Evolutionary conservation across 163 green algal genomes (phyloP).

Genomic region (Scenedesmus sp.): DNA sequence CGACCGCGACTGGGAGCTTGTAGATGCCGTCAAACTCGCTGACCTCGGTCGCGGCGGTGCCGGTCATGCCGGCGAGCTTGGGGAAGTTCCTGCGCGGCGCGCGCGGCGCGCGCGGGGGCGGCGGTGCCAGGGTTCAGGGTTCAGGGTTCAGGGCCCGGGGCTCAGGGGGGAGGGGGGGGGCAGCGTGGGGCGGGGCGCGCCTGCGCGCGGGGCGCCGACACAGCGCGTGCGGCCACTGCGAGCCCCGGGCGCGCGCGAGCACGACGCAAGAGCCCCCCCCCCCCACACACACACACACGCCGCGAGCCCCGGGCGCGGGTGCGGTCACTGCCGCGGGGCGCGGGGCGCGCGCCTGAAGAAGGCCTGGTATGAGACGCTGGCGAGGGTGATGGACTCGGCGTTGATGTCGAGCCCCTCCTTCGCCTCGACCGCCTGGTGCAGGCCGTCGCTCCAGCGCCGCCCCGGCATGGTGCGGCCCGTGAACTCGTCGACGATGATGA

Average conservation of each 20-base stretch:
- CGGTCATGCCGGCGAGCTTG: slow-evolving; percentile 95
- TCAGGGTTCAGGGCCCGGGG: too few relatives aligned
- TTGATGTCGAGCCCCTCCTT: slow-evolving; percentile 96
- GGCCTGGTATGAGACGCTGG: slow-evolving; percentile 96
- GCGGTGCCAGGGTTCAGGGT: slow-evolving; percentile 42
- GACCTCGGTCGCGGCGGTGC: slow-evolving; percentile 92
- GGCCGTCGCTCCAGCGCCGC: slow-evolving; percentile 92
- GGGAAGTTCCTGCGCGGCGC: slow-evolving; percentile 64
- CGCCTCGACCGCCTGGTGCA: slow-evolving; percentile 97
- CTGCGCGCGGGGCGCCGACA: too few relatives aligned
- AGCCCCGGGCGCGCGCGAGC: background rate
- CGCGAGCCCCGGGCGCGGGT: background rate
- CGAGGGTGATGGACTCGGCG: slow-evolving; percentile 95
- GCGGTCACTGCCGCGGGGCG: too few relatives aligned
- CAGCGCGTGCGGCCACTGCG: too few relatives aligned
- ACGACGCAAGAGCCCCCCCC: background rate
- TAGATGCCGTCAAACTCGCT: slow-evolving; percentile 96
- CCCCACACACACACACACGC: too few relatives aligned
- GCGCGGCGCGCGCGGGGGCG: too few relatives aligned
- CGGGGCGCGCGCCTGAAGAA: slow-evolving; percentile 65
- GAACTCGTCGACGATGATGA: slow-evolving; percentile 99
- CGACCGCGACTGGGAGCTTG: slow-evolving; percentile 87
- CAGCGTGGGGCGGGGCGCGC: too few relatives aligned
- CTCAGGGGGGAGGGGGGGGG: too few relatives aligned
- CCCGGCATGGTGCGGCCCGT: slow-evolving; percentile 95